phyloP scores from a whole-genome alignment of 2,329 filamentous ascomycete species.

The Arthrobotrys iridis region DNA sequence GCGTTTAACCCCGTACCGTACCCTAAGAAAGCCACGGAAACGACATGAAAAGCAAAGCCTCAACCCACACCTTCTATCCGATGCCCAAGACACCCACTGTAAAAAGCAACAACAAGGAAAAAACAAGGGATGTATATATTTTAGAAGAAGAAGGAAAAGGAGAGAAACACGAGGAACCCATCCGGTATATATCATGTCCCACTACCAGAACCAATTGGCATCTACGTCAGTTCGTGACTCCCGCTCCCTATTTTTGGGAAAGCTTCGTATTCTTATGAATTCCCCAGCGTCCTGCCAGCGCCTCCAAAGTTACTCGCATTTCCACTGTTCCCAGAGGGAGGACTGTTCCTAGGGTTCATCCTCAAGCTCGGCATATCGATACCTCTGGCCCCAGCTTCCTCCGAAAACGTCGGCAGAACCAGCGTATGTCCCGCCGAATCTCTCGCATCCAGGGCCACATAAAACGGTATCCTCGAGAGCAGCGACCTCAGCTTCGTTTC shows the following conservation, averaged over 20 bases:
- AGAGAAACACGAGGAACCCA: background rate
- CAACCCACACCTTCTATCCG: conserved; percentile 14
- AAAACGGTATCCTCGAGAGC: conserved; percentile 41
- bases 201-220: background rate
- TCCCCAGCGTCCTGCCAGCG: conserved; percentile 30
- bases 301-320: conserved; percentile 40
- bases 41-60: background rate
- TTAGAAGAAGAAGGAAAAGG: background rate
- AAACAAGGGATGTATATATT: conserved; percentile 43
- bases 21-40: background rate
- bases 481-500: conserved; percentile 84
- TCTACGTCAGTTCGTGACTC: background rate
- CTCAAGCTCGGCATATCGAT: conserved; percentile 47
- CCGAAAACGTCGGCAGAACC: conserved; percentile 44
- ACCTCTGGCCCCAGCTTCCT: conserved; percentile 20
- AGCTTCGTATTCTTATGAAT: no score
- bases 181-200: background rate
- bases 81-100: background rate
- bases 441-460: conserved; percentile 35
- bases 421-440: conserved; percentile 44
- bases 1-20: background rate
- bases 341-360: conserved; percentile 49
- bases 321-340: background rate
- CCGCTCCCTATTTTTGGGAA: no score
- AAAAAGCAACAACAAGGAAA: no score